These are phyloP conservation scores for Podaxis pistillaris DNA, from an alignment of 768 basidiomycete species.

Conservation along the genomic window DNA sequence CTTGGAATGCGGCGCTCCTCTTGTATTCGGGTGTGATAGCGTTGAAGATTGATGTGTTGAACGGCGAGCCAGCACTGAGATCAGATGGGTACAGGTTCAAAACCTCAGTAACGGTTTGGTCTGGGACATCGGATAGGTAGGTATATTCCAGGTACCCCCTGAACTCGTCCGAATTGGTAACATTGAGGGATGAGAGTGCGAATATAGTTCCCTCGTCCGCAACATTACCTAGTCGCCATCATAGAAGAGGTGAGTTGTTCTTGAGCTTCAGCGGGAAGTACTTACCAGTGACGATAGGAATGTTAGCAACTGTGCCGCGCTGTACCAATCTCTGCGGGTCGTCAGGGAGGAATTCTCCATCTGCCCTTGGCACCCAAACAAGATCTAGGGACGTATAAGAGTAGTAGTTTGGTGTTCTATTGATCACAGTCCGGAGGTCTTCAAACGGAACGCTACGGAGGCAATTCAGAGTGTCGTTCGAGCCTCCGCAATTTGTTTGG, in stretches of 20 bases:
- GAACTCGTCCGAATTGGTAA: slow-evolving; percentile 30
- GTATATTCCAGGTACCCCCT: slow-evolving; percentile 19
- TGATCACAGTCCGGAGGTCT: slow-evolving; percentile 27
- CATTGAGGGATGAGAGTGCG: slow-evolving; percentile 39
- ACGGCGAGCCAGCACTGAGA: slow-evolving; percentile 46
- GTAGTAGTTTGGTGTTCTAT: slow-evolving; percentile 26
- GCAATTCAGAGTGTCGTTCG: slow-evolving; percentile 39
- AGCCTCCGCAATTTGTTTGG: slow-evolving; percentile 32
- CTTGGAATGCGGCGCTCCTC: slow-evolving; percentile 47
- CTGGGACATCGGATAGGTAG: slow-evolving; percentile 22
- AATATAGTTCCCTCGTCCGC: slow-evolving; percentile 61
- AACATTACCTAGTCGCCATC: slow-evolving; percentile 35
- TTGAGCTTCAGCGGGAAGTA: not conserved
- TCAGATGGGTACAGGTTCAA: slow-evolving; percentile 35
- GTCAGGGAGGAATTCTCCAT: slow-evolving; percentile 47
- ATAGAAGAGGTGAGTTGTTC: not conserved
- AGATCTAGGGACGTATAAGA: slow-evolving; percentile 36
- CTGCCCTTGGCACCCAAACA: slow-evolving; percentile 47
- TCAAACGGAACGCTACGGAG: slow-evolving; percentile 36
- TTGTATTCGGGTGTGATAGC: slow-evolving; percentile 47
- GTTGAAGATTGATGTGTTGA: slow-evolving; percentile 41
- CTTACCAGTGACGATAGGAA: slow-evolving; percentile 44
- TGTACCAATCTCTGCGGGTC: slow-evolving; percentile 40
- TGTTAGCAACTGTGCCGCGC: slow-evolving; percentile 42
- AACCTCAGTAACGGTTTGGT: slow-evolving; percentile 18